Base-by-base conservation (phyloP, 805 yeast species). In the Phaffomyces opuntiae region DNA sequence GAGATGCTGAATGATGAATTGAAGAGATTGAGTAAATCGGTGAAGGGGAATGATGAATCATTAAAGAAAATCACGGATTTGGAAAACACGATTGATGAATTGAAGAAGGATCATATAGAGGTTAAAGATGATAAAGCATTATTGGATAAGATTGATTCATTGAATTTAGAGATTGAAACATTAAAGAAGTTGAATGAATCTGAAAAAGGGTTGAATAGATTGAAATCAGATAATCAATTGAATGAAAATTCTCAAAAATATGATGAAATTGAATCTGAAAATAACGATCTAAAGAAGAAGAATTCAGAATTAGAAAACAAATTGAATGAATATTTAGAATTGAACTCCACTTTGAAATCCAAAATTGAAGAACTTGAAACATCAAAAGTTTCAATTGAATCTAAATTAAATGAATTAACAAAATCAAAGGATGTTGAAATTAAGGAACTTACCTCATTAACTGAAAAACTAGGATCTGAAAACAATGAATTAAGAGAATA, bases 1-100 rank as follows among this genome's bases (percentile, higher is more conserved):
- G 69, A 68, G 2, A 61, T 90, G 66, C 68, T 83, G 47, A 78
- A 74, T 53, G 74, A 71, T 2, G 97, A 91, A 59, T 65, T 90
- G 56, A 72, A 81, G 44, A 70, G 54, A 9, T n/a, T 56, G 12
- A 43, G 49, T 2, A 56, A 53, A 37, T 54, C 52, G 24, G 33
- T 50, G 2, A 34, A 47, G 6, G 27, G 32, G 3, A 43, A 47
- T 31, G 29, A 47, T 16, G 47, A 29, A 8, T 38, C 41, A 4
- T 53, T 34, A 42, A 51, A 33, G 13, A 33, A 45, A 25, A 35
- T 48, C 6, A 32, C 39, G 3, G 53, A 46, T 3, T 32, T 54
- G 29, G 48, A 49, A 29, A 39, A 38, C 34, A 47, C 47, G 25
- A 32, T 27, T 11, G 31, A 39, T 33, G 17, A 32, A 8, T n/a